Evolutionary conservation across 139 green algal species (phyloP).

Genomic region (Coccomyxa sp.): DNA sequence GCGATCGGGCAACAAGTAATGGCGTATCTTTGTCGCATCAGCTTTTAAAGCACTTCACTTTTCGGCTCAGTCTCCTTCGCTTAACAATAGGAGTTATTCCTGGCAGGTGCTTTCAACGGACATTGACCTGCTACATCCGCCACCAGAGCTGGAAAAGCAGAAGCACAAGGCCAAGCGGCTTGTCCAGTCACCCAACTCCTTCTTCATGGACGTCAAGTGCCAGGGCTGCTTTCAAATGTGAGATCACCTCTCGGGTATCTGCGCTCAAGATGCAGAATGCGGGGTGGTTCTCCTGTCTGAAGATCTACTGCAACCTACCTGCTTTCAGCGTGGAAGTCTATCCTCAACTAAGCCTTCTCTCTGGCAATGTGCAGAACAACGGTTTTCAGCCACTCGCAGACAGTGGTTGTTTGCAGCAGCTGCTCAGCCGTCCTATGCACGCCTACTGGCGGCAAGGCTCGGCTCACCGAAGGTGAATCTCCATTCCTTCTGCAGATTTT

Average conservation of each 20-base stretch:
- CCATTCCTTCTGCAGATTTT: neutral
- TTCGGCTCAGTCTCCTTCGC: too few relatives aligned
- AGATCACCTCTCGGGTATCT: conserved; percentile 3
- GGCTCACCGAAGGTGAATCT: conserved; percentile 3
- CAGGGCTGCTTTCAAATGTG: conserved; percentile 94
- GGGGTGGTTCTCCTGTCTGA: neutral
- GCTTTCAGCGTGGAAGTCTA: neutral
- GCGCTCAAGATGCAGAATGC: neutral
- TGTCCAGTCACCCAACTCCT: conserved; percentile 83
- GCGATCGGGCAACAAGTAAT: too few relatives aligned
- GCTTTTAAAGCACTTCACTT: too few relatives aligned
- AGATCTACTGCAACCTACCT: neutral
- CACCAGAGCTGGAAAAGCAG: conserved; percentile 86
- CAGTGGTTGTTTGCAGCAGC: conserved; percentile 92
- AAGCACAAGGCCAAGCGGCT: conserved; percentile 98
- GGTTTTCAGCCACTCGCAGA: conserved; percentile 96
- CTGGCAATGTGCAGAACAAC: conserved; percentile 80
- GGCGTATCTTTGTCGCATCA: too few relatives aligned
- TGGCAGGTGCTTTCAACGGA: conserved; percentile 65
- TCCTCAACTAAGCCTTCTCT: neutral
- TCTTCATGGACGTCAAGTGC: conserved; percentile 98
- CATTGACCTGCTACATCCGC: conserved; percentile 96
- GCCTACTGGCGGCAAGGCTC: conserved; percentile 68
- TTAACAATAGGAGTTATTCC: too few relatives aligned
- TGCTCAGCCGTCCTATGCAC: conserved; percentile 96